phyloP scores from a whole-genome alignment of 2,329 filamentous ascomycete genomes.

The Alternaria alternata region DNA sequence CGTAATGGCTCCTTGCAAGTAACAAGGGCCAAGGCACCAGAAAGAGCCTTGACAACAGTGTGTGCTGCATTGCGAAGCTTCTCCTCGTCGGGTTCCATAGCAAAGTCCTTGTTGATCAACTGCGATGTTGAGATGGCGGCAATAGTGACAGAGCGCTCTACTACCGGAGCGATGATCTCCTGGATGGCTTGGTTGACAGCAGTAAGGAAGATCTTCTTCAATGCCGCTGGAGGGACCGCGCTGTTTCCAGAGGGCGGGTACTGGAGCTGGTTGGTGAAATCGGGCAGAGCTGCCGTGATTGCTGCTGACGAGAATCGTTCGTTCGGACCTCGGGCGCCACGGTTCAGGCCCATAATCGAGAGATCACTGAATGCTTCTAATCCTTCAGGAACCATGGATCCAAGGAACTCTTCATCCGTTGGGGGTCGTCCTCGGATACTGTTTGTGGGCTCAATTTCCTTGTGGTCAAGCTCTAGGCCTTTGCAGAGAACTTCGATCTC shows the following conservation, averaged over 20 bases:
- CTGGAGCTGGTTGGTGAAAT: slow-evolving; percentile 78
- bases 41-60: slow-evolving; percentile 93
- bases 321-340: slow-evolving; percentile 66
- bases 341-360: slow-evolving; percentile 69
- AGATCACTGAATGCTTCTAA: slow-evolving; percentile 86
- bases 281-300: slow-evolving; percentile 82
- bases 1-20: slow-evolving; percentile 97
- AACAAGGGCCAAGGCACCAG: slow-evolving; percentile 92
- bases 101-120: slow-evolving; percentile 95
- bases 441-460: slow-evolving; percentile 85
- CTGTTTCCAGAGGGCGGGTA: slow-evolving; percentile 74
- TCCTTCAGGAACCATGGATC: slow-evolving; percentile 67
- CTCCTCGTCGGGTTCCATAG: slow-evolving; percentile 88
- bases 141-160: slow-evolving; percentile 96
- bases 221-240: slow-evolving; percentile 73
- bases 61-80: slow-evolving; percentile 85
- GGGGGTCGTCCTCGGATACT: slow-evolving; percentile 80
- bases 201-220: slow-evolving; percentile 78
- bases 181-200: slow-evolving; percentile 90
- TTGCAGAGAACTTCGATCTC: slow-evolving; percentile 98
- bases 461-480: slow-evolving; percentile 89
- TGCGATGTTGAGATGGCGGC: slow-evolving; percentile 96
- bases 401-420: slow-evolving; percentile 66
- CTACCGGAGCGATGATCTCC: slow-evolving; percentile 96
- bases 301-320: slow-evolving; percentile 79